Evolutionary conservation across 768 basidiomycete species (phyloP), one percentile per base, ranked within the genome.

Genomic region (Amanita polypyramis): DNA sequence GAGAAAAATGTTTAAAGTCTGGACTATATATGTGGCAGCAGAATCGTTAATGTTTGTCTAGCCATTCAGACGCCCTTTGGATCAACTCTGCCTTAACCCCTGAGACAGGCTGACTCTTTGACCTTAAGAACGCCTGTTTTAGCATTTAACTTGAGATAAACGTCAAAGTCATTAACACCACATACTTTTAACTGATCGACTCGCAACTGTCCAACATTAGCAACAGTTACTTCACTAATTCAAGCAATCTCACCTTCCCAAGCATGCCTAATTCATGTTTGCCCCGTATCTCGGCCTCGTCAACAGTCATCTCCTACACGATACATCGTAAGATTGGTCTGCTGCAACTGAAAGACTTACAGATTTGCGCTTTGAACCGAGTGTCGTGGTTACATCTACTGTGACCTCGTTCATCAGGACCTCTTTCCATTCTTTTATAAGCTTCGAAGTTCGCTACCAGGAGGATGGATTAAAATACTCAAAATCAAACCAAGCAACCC

Each of bases 181-280:
- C 70, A 49, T 52, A 84, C 85, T 75, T 85, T 89, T 41, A 91
- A 69, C 56, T 87, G 82, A 62, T 85, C 83, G 52, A 87, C 81
- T 14, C 77, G 79, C 53, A 89, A 69, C 87, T 90, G 58, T 49
- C 27, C 51, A 32, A 29, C 19, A 53, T 50, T 19, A 27, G 40
- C 53, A 46, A 50, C 35, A 35, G 40, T 50, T 23, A 42, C 15
- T 19, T 12, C 10, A 27, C 6, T 41, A 17, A 9, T 6, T 10
- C 21, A 46, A 38, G 21, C 27, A 45, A 39, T 54, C 70, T 57
- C 60, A 88, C 88, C 73, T 91, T 95, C 45, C 52, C 65, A 36
- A 92, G 66, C 14, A 63, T 67, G 4, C 79, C 85, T 11, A 62
- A 64, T 11, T 80, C 74, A 56, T 78, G 80, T 58, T 71, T 75